Base-by-base conservation (phyloP, 805 yeast genomes). In the Candida caryicola region DNA sequence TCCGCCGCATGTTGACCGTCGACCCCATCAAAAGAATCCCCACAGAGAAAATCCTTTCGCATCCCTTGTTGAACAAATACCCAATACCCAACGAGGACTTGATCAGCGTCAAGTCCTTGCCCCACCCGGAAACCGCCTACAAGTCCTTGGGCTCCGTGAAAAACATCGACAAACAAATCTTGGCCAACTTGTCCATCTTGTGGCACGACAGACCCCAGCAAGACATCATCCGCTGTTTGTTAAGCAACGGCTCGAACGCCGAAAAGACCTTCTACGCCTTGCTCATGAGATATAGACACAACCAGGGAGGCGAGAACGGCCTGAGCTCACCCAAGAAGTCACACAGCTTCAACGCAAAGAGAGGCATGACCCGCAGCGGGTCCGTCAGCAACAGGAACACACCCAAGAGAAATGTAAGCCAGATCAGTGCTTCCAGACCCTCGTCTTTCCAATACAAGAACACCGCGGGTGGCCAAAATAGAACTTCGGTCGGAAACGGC, bases 11-110 rank as follows among this genome's bases (percentile, higher is more conserved):
- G 81, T 63, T 85, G 29, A 74, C 79, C 21, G 81, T 82, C 14
- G 76, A 85, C 51, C 95, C 96, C 4, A 69, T 64, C 19, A 72
- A 76, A 47, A 75, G 97, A 64, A 75, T 87, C 25, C 69, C 78
- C 33, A 86, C 93, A 4, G 75, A 74, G 17, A 74, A 76, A 34
- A 82, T 89, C 16, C 64, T 85, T 33, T 52, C 60, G 28, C 87
- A 82, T 59, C 77, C 79, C 8, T 67, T 82, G 40, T 55, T 79
- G 37, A 49, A 44, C 33, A 77, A 76, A 54, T 76, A 77, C 48
- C 79, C 79, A 5, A 66, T 67, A 37, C 65, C 70, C 8, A 62
- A 65, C 41, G 69, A 69, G 50, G 75, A 70, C 48, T 63, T 69
- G 39, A 71, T 55, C 45, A 64, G 57, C 64, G 72, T 65, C 23